phyloP scores from a whole-genome alignment of 768 basidiomycete species.

The Kwoniella sp. region DNA sequence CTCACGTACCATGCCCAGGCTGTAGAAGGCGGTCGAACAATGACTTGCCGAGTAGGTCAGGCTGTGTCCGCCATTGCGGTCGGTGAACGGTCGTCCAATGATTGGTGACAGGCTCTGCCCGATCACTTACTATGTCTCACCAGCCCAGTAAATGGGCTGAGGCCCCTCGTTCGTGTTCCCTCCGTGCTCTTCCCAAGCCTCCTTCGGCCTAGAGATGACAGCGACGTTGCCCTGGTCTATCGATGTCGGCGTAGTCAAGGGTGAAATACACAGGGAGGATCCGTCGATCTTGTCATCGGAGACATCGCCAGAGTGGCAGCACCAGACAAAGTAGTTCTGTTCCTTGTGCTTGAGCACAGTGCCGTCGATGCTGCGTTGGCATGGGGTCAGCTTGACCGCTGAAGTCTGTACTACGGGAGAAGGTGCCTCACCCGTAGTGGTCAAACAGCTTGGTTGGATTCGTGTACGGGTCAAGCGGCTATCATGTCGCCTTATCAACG shows the following conservation, averaged over 20 bases:
- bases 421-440: constrained; percentile 1
- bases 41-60: constrained; percentile 20
- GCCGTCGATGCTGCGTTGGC: constrained; percentile 21
- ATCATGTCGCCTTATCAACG: too few relatives aligned
- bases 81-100: too few relatives aligned
- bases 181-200: constrained; percentile 12
- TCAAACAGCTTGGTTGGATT: background rate
- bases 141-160: constrained; percentile 15
- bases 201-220: constrained; percentile 13
- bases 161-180: constrained; percentile 13
- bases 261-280: constrained; percentile 18
- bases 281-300: constrained; percentile 1
- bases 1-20: constrained; percentile 8
- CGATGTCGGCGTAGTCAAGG: constrained; percentile 6
- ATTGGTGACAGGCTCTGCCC: too few relatives aligned
- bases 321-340: constrained; percentile 18
- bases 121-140: constrained; percentile 11
- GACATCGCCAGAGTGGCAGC: constrained; percentile 9
- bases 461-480: background rate
- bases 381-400: background rate
- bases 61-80: background rate
- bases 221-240: constrained; percentile 9
- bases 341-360: constrained; percentile 9
- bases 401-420: background rate
- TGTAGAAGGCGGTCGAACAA: constrained; percentile 14